Evolutionary conservation across 495 filamentous ascomycete genomes (phyloP).

Genomic region (Haplographium delicatum): DNA sequence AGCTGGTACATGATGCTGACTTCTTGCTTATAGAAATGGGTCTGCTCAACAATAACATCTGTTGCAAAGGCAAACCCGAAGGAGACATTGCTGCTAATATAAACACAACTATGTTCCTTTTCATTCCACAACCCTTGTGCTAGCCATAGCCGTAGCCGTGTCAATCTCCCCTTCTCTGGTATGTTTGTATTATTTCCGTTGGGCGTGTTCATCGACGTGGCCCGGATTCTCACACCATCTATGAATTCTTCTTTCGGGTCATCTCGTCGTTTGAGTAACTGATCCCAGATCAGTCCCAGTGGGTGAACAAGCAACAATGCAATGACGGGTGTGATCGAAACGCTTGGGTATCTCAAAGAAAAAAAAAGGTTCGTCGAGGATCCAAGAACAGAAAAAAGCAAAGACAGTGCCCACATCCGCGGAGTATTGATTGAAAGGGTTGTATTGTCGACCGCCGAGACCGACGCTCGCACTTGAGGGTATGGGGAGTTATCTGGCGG

Average conservation of each 20-base stretch:
- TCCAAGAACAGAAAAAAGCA: constrained; percentile 72
- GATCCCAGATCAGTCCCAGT: constrained; percentile 73
- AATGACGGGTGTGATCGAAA: constrained; percentile 80
- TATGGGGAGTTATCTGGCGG: constrained; percentile 62
- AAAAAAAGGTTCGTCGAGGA: constrained; percentile 83
- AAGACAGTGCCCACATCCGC: constrained; percentile 78
- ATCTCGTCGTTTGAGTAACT: constrained; percentile 51
- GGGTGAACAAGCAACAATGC: constrained; percentile 78
- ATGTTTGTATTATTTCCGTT: constrained; percentile 13
- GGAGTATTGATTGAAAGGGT: constrained; percentile 77
- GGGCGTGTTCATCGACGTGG: constrained; percentile 12
- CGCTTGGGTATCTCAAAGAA: constrained; percentile 77
- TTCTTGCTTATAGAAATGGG: constrained; percentile 79
- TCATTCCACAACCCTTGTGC: constrained; percentile 79
- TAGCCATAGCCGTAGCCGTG: constrained; percentile 59
- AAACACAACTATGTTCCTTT: constrained; percentile 83
- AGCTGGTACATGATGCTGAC: constrained; percentile 70
- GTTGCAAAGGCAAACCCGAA: constrained; percentile 85
- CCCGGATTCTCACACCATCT: constrained; percentile 45
- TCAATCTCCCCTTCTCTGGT: constrained; percentile 1
- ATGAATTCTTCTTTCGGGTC: constrained; percentile 59
- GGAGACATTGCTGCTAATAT: constrained; percentile 86
- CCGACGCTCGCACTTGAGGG: constrained; percentile 71
- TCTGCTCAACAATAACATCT: constrained; percentile 82
- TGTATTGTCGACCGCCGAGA: constrained; percentile 66